Conservation (phyloP, 1,284 basidiomycete species). For the Hemileia vastatrix region DNA sequence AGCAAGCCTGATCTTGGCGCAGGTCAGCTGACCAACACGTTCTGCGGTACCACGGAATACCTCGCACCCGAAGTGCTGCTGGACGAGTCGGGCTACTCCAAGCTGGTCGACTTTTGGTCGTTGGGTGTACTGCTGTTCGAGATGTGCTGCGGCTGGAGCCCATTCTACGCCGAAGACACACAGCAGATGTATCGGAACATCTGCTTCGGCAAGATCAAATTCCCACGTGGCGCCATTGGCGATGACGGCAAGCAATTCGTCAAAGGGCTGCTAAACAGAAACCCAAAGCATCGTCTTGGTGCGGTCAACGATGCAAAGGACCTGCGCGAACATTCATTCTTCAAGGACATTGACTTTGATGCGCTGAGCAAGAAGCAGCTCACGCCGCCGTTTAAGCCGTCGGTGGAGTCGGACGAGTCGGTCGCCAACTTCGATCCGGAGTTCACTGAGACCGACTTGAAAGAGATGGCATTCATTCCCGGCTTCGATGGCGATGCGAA, state of each 20-base stretch:
- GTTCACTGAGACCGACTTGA: conserved; percentile 78
- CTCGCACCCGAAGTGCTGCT: conserved; percentile 94
- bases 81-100: conserved; percentile 95
- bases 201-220: conserved; percentile 79
- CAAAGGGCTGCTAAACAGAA: conserved; percentile 96
- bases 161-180: conserved; percentile 97
- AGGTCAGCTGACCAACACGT: conserved; percentile 92
- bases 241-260: conserved; percentile 99
- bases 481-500: conserved; percentile 51
- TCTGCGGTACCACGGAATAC: conserved; percentile 82
- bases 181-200: conserved; percentile 99
- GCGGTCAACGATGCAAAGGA: conserved; percentile 81
- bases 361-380: conserved; percentile 78
- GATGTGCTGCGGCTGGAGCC: conserved; percentile 99
- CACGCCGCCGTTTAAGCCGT: conserved; percentile 93
- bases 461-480: conserved; percentile 56
- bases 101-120: conserved; percentile 98
- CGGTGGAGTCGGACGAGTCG: conserved; percentile 94
- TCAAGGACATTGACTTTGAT: conserved; percentile 80
- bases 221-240: conserved; percentile 90
- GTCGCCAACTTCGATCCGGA: conserved; percentile 97
- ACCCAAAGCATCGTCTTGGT: conserved; percentile 90
- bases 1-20: conserved; percentile 89
- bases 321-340: conserved; percentile 92
- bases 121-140: conserved; percentile 50